These are phyloP conservation scores for Sorghum bicolor DNA, from an alignment of 176 grass and related monocot genomes.

Conservation along the genomic window Sorghum_bicolor_NCBIv3 NC_012871.2:72320501-72321000, in stretches of 20 bases:
- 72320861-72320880: background rate
- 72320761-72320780: conserved; percentile 22
- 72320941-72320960: too few species aligned
- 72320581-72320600: background rate
- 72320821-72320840: background rate
- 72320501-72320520: background rate
- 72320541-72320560: background rate
- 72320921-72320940: too few species aligned
- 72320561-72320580: background rate
- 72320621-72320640: background rate
- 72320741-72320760: background rate
- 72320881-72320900: conserved; percentile 17
- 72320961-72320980: too few species aligned
- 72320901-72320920: background rate
- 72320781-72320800: background rate
- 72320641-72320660: background rate
- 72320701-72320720: background rate
- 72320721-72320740: background rate
- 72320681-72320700: conserved; percentile 16
- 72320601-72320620: background rate
- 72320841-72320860: background rate
- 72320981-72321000: too few species aligned
- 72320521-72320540: background rate
- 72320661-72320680: background rate
- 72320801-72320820: background rate